Evolutionary conservation across 495 filamentous ascomycete species (phyloP), one percentile per base, ranked within the genome.

Genomic region (Letharia columbiana): DNA sequence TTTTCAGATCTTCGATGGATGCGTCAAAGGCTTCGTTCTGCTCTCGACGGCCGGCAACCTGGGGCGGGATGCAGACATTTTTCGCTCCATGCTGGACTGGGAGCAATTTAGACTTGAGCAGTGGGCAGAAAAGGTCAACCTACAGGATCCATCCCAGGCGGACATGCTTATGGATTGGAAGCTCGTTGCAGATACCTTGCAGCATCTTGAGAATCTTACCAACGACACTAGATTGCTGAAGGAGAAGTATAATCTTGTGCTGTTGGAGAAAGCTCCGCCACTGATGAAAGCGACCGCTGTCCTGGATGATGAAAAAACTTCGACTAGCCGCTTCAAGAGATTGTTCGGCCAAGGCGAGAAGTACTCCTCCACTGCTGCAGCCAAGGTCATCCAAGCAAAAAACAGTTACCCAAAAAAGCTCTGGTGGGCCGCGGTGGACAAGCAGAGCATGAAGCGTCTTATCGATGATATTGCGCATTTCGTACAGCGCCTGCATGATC

Each of bases 401-500:
- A 72, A 70, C 42, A 63, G 28, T 35, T n/a, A 68, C 15, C 23
- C 65, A 12, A 71, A 71, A 50, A 70, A 68, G 52, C 56, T 74
- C 20, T 68, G 72, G 62, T 75, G 72, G 73, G 73, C 73, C 17
- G 65, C 67, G 20, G 62, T 71, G 2, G 72, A 76, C 52, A 71
- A 64, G 54, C 63, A 63, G 23, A 74, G 73, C 35, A 42, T 76
- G 31, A 50, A 70, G 63, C 31, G 20, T 23, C 66, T 75, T 13
- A 44, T 76, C 28, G 44, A 49, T 23, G 67, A 68, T 52, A 70
- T 68, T 59, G 50, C 69, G 10, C 37, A 47, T 66, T 66, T 70
- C 35, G 65, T 70, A 45, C 61, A 65, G 44, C 65, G 64, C 39
- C 40, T 70, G 49, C 64, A 70, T 60, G 65, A 67, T 58, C 44